Evolutionary conservation across 2,329 filamentous ascomycete genomes (phyloP).

Genomic region (Colletotrichum chrysophilum): DNA sequence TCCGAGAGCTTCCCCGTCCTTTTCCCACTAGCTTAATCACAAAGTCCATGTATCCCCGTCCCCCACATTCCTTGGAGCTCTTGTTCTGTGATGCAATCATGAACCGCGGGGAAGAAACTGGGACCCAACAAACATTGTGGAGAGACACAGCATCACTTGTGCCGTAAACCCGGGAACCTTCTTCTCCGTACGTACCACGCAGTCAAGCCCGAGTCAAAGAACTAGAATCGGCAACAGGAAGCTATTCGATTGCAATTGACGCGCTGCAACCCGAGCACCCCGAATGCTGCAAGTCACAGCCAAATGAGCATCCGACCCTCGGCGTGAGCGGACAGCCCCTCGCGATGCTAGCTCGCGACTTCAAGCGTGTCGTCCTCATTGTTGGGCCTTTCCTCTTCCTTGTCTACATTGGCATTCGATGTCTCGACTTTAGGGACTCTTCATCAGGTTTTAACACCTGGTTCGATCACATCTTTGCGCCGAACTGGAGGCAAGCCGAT

Average conservation of each 20-base stretch:
- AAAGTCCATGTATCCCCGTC: background rate
- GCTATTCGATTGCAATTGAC: background rate
- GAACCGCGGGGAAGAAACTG: background rate
- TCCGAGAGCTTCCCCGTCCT: background rate
- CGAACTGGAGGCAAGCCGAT: constrained; percentile 12
- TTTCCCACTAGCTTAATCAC: background rate
- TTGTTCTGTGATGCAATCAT: background rate
- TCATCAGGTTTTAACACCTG: background rate
- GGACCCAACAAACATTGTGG: background rate
- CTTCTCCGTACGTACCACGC: background rate
- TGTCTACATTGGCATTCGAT: constrained; percentile 29
- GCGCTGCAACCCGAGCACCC: background rate
- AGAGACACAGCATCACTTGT: background rate
- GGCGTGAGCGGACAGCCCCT: background rate
- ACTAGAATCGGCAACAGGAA: background rate
- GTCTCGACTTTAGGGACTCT: background rate
- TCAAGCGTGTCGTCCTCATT: constrained; percentile 34
- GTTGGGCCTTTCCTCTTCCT: constrained; percentile 32
- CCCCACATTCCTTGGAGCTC: background rate
- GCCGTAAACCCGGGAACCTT: background rate
- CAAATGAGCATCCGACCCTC: background rate
- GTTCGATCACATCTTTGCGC: constrained; percentile 11
- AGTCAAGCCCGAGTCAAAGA: background rate
- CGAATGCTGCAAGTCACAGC: background rate
- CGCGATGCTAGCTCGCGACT: constrained; percentile 37